Percentiles rank a stretch among this genome's conserved stretches.
These are phyloP conservation scores for Coprinopsis cinerea DNA, from an alignment of 768 basidiomycete species.

Conservation along the genomic window DNA sequence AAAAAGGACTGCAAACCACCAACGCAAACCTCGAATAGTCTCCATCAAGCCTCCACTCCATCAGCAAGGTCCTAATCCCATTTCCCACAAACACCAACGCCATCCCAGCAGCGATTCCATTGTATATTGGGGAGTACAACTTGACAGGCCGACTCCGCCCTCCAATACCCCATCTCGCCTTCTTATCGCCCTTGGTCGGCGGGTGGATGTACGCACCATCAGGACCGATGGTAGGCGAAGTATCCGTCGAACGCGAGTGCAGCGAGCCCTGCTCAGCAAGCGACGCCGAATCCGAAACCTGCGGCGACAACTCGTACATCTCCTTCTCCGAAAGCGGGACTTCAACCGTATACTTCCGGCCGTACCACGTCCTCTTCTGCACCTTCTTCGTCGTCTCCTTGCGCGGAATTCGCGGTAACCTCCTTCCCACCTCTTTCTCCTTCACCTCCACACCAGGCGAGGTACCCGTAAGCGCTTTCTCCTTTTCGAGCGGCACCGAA, in stretches of 20 bases:
- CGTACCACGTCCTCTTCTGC: slow-evolving; percentile 55
- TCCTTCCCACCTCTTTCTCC: slow-evolving; percentile 5
- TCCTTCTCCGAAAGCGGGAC: slow-evolving; percentile 19
- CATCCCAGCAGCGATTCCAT: slow-evolving; percentile 52
- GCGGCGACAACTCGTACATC: slow-evolving; percentile 14
- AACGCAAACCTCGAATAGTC: slow-evolving; percentile 57
- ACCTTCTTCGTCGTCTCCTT: slow-evolving; percentile 20
- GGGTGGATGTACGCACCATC: background rate
- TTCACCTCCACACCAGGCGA: too few relatives aligned
- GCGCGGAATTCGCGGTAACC: too few relatives aligned
- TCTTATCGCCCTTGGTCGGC: slow-evolving; percentile 3
- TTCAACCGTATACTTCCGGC: slow-evolving; percentile 31
- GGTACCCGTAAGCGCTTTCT: background rate
- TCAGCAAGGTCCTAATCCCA: slow-evolving; percentile 55
- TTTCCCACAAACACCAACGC: slow-evolving; percentile 64
- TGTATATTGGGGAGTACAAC: slow-evolving; percentile 65
- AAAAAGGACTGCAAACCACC: slow-evolving; percentile 50
- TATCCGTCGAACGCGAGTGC: too few relatives aligned
- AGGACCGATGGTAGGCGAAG: too few relatives aligned
- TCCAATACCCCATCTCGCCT: slow-evolving; percentile 13
- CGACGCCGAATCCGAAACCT: background rate
- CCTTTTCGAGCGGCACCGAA: slow-evolving; percentile 1
- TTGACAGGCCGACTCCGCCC: slow-evolving; percentile 18
- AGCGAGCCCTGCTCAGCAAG: background rate
- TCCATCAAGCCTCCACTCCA: slow-evolving; percentile 64